Percentiles rank a stretch among this genome's conserved stretches.
Conservation (phyloP, 768 basidiomycete species). For the Leccinum longicurvipes region DNA sequence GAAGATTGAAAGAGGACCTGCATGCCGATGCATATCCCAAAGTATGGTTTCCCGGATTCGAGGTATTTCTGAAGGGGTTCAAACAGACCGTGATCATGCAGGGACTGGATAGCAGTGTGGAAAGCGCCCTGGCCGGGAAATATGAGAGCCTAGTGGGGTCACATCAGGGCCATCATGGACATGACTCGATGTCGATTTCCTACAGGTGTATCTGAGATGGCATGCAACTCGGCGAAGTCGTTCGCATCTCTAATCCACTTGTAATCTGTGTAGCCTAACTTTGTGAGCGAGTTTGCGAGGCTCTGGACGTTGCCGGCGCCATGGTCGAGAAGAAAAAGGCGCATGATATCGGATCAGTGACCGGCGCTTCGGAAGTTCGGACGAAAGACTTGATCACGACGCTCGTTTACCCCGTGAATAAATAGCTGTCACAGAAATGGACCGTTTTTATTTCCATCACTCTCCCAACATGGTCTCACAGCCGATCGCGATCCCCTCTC, state of each 20-base stretch:
- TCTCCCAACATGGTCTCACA: constrained; percentile 39
- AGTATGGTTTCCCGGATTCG: constrained; percentile 84
- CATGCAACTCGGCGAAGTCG: constrained; percentile 65
- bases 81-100: constrained; percentile 68
- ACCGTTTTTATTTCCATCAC: constrained; percentile 9
- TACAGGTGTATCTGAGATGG: constrained; percentile 51
- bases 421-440: constrained; percentile 10
- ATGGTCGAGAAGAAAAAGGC: constrained; percentile 90
- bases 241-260: constrained; percentile 79
- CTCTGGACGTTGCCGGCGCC: constrained; percentile 95
- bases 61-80: constrained; percentile 83
- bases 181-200: constrained; percentile 37
- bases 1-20: constrained; percentile 92
- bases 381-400: background rate
- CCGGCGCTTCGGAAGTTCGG: too few relatives aligned
- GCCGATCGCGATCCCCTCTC: constrained; percentile 44
- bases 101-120: constrained; percentile 77
- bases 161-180: background rate
- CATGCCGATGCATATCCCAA: constrained; percentile 98
- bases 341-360: constrained; percentile 33
- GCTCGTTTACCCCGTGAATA: constrained; percentile 4
- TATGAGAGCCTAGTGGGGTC: constrained; percentile 68
- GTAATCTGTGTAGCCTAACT: constrained; percentile 76
- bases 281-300: constrained; percentile 85
- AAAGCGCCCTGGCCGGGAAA: constrained; percentile 98